Conservation (phyloP, 805 yeast species). For the Sugiyamaella valdiviana region DNA sequence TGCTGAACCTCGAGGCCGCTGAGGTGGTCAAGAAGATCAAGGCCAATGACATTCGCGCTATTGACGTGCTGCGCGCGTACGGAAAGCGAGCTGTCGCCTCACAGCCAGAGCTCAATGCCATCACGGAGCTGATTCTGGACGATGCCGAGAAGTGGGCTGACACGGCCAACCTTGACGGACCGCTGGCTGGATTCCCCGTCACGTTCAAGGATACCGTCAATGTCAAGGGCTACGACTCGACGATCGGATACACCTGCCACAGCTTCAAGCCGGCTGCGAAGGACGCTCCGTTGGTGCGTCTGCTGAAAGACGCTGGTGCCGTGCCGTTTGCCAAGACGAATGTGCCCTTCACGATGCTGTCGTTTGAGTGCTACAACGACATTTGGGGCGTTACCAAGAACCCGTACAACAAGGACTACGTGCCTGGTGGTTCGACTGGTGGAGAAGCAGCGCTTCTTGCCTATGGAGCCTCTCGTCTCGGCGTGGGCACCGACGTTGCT, state of each 20-base stretch:
- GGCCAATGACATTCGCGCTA: constrained; percentile 38
- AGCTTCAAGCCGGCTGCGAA: constrained; percentile 37
- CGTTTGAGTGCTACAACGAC: constrained; percentile 50
- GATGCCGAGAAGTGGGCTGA: constrained; percentile 63
- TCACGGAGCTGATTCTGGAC: constrained; percentile 55
- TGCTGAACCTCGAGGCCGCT: constrained; percentile 39
- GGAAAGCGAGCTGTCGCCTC: constrained; percentile 60
- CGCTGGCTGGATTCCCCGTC: constrained; percentile 59
- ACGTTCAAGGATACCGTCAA: constrained; percentile 55
- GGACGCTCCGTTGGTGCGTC: constrained; percentile 38
- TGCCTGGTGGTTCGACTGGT: constrained; percentile 51
- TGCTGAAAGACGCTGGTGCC: constrained; percentile 48
- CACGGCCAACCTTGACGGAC: constrained; percentile 47
- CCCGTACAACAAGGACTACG: constrained; percentile 42
- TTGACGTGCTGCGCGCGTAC: constrained; percentile 52
- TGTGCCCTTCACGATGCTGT: constrained; percentile 52
- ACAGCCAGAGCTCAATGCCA: constrained; percentile 56
- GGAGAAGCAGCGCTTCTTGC: constrained; percentile 48
- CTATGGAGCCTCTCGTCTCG: constrained; percentile 43
- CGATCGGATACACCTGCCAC: constrained; percentile 42
- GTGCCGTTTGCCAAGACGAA: constrained; percentile 51
- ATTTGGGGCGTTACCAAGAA: constrained; percentile 46
- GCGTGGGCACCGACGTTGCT: constrained; percentile 53
- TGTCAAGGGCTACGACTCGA: constrained; percentile 46
- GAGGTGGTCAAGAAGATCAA: constrained; percentile 25